Evolutionary conservation across 805 yeast genomes (phyloP), one percentile per base, ranked within the genome.

Genomic region (Candida coleopterorum): DNA sequence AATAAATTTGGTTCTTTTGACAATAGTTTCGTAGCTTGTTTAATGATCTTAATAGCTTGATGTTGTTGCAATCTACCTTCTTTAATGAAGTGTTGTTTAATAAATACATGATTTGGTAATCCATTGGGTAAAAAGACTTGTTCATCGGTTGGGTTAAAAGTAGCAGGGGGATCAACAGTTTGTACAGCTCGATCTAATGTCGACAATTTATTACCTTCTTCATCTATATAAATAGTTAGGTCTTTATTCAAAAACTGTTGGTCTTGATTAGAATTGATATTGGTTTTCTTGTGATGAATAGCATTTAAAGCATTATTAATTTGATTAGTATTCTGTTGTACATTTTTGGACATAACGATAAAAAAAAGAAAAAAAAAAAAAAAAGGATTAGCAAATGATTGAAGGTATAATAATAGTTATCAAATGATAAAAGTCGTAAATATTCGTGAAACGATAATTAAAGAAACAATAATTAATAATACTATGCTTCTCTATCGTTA

Each of bases 11-110:
- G 94, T 52, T 90, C 97, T 25, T 60, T 55, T 10, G 71, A 55
- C 39, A 93, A 68, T 6, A 80, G 56, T 16, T 65, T 67, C 0
- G 88, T 79, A 7, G 94, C 94, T 58, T 66, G 68, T 14, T 64
- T 54, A 28, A 90, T 55, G 36, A 90, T 89, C 30, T 66, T 67
- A 29, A 80, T 48, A 0, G 85, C 86, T 55, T 90, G 97, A 9
- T 67, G 66, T 38, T 79, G 81, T 10, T 73, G 68, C 27, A 90
- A 63, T 39, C 95, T 71, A 2, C 98, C 97, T 58, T 93, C 97
- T 27, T 72, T 66, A 45, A 70, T 64, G 47, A 89, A 83, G 61
- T 87, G 96, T 18, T 78, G 73, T 45, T 74, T 78, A 38, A 93
- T 59, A 49, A 85, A 84, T 28, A 63, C 76, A 47, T 79, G 73